These are phyloP conservation scores for Coemansia sp. DNA, from an alignment of 192 early-diverging fungal genomes.

Conservation along the genomic window DNA sequence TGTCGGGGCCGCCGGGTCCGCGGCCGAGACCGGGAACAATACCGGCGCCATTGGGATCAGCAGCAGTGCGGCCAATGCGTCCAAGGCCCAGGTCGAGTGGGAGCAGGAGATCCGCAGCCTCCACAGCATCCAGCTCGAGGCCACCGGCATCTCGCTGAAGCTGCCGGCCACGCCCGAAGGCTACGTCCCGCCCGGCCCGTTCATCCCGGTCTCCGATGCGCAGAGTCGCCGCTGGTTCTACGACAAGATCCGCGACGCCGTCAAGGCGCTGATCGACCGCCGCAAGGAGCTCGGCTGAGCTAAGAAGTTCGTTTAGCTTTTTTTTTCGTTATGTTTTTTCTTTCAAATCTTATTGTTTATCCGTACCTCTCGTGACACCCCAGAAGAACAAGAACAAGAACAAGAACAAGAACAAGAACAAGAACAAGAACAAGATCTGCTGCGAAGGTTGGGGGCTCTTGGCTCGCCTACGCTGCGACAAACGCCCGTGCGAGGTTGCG, in stretches of 20 bases:
- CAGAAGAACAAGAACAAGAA: no score
- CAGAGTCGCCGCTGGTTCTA: slow-evolving; percentile 69
- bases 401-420: no score
- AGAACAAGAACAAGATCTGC: no score
- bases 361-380: background rate
- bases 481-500: slow-evolving; percentile 49
- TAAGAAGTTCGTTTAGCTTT: background rate
- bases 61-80: slow-evolving; percentile 60
- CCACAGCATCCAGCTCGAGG: slow-evolving; percentile 70
- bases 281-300: slow-evolving; percentile 41
- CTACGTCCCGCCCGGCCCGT: slow-evolving; percentile 55
- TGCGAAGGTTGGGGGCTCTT: no score
- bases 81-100: slow-evolving; percentile 79
- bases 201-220: slow-evolving; percentile 71
- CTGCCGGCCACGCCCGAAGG: slow-evolving; percentile 60
- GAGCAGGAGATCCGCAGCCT: slow-evolving; percentile 70
- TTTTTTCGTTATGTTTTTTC: slow-evolving; percentile 1
- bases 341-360: background rate
- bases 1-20: slow-evolving; percentile 42
- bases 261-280: slow-evolving; percentile 54
- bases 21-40: slow-evolving; percentile 36
- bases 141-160: slow-evolving; percentile 72
- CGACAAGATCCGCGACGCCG: slow-evolving; percentile 67
- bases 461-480: slow-evolving; percentile 9
- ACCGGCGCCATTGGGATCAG: slow-evolving; percentile 48